phyloP scores from a whole-genome alignment of 2,329 filamentous ascomycete species.

The Stromatinia cepivora region DNA sequence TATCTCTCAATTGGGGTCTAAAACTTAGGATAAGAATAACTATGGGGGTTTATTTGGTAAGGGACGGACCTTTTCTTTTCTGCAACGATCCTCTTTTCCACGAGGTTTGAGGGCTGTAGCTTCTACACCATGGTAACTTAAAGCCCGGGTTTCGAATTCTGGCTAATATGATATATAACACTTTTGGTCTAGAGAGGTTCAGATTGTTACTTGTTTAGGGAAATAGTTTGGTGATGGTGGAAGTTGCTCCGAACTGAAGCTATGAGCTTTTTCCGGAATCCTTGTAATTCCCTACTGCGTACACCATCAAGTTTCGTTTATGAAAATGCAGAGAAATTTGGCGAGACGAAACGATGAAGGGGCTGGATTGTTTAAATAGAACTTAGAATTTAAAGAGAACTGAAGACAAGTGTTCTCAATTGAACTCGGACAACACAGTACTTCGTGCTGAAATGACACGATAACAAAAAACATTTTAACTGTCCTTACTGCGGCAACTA shows the following conservation, averaged over 20 bases:
- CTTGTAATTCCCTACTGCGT: not conserved
- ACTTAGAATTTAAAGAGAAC: not conserved
- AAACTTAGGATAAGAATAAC: slow-evolving; percentile 1
- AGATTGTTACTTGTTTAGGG: slow-evolving; percentile 7
- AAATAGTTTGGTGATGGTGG: not conserved
- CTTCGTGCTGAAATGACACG: not conserved
- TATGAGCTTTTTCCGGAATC: slow-evolving; percentile 5
- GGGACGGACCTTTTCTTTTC: slow-evolving; percentile 15
- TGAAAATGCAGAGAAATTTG: not conserved
- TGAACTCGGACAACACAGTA: not conserved
- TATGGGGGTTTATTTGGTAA: not conserved
- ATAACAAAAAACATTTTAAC: not conserved
- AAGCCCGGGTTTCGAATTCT: slow-evolving; percentile 16
- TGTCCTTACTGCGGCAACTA: slow-evolving; percentile 13
- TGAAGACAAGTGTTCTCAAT: not conserved
- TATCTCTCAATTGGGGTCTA: slow-evolving; percentile 11
- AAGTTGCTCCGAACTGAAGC: not conserved
- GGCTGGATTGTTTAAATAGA: not conserved
- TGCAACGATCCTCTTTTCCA: slow-evolving; percentile 14
- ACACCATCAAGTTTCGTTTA: not conserved
- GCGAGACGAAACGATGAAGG: slow-evolving; percentile 19
- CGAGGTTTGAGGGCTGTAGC: slow-evolving; percentile 9
- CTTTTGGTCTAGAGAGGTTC: slow-evolving; percentile 7
- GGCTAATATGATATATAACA: slow-evolving; percentile 16
- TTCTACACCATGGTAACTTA: slow-evolving; percentile 11